Evolutionary conservation across 1,139 yeast genomes (phyloP).

Genomic region (Yamadazyma membranifaciens): DNA sequence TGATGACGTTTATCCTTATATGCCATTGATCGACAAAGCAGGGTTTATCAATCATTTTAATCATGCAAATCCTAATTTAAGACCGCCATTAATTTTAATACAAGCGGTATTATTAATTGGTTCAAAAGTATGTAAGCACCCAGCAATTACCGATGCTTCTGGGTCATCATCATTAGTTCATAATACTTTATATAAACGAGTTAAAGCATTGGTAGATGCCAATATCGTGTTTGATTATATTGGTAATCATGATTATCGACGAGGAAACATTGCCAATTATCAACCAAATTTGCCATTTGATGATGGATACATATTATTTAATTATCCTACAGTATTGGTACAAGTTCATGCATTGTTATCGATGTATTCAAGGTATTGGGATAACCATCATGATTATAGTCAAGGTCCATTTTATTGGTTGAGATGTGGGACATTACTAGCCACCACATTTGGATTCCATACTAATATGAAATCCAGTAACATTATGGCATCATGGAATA

Average conservation of each 20-base stretch:
- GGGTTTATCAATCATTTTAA: slow-evolving; percentile 53
- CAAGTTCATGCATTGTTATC: slow-evolving; percentile 63
- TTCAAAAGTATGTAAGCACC: slow-evolving; percentile 56
- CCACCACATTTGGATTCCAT: slow-evolving; percentile 75
- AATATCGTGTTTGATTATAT: slow-evolving; percentile 56
- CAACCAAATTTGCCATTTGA: slow-evolving; percentile 5
- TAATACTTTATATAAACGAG: slow-evolving; percentile 65
- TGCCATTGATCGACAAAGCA: slow-evolving; percentile 64
- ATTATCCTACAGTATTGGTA: slow-evolving; percentile 51
- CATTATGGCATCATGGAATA: slow-evolving; percentile 9
- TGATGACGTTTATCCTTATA: slow-evolving; percentile 60
- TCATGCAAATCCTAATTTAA: slow-evolving; percentile 50
- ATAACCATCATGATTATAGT: slow-evolving; percentile 72
- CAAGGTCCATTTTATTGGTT: slow-evolving; percentile 75
- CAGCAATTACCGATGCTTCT: slow-evolving; percentile 50
- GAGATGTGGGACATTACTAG: slow-evolving; percentile 63
- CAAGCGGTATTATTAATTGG: slow-evolving; percentile 70
- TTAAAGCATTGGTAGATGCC: slow-evolving; percentile 69
- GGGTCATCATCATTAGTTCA: slow-evolving; percentile 56
- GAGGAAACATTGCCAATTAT: neutral
- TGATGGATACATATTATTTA: slow-evolving; percentile 14
- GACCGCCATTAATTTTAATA: slow-evolving; percentile 60
- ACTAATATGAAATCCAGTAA: slow-evolving; percentile 39
- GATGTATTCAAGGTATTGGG: slow-evolving; percentile 55
- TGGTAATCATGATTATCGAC: neutral